Evolutionary conservation across 352 stramenopile genomes (phyloP).

Genomic region (Pythium chondricola): DNA sequence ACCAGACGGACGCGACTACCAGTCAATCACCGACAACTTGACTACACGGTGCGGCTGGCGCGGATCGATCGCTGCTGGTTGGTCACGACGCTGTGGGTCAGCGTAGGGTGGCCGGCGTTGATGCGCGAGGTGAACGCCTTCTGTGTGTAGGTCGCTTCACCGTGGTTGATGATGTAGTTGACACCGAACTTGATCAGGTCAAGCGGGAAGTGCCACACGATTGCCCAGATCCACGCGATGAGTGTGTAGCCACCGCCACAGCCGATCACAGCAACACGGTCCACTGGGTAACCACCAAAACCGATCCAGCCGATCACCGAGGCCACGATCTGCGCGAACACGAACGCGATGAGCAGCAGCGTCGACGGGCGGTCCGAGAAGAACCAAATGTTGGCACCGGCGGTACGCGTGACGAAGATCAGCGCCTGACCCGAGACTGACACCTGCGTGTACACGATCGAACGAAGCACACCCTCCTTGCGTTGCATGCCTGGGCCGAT

Average conservation of each 20-base stretch:
- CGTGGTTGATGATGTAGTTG: constrained; percentile 61
- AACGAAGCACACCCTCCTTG: constrained; percentile 62
- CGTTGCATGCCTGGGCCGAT: constrained; percentile 58
- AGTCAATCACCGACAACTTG: constrained; percentile 5
- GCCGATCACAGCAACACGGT: constrained; percentile 60
- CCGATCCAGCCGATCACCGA: constrained; percentile 61
- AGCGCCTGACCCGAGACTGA: constrained; percentile 68
- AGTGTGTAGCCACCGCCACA: constrained; percentile 56
- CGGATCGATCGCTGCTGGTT: constrained; percentile 60
- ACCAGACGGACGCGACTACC: background rate
- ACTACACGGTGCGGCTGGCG: constrained; percentile 53
- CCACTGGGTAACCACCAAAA: constrained; percentile 58
- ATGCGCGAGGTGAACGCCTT: constrained; percentile 72
- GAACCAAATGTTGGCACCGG: constrained; percentile 72
- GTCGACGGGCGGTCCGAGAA: constrained; percentile 62
- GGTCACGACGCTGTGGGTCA: constrained; percentile 52
- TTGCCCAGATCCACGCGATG: constrained; percentile 60
- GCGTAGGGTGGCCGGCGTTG: constrained; percentile 64
- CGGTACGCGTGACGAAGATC: constrained; percentile 72
- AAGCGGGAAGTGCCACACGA: constrained; percentile 70
- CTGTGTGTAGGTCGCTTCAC: constrained; percentile 35
- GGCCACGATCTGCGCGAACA: constrained; percentile 59
- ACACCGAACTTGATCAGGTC: constrained; percentile 68
- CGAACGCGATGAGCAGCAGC: constrained; percentile 59
- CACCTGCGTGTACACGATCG: constrained; percentile 65